A percentile compares a stretch with the other conserved stretches of the same genome.
phyloP scores from a whole-genome alignment of 768 basidiomycete genomes.

The Kwoniella shandongensis region DNA sequence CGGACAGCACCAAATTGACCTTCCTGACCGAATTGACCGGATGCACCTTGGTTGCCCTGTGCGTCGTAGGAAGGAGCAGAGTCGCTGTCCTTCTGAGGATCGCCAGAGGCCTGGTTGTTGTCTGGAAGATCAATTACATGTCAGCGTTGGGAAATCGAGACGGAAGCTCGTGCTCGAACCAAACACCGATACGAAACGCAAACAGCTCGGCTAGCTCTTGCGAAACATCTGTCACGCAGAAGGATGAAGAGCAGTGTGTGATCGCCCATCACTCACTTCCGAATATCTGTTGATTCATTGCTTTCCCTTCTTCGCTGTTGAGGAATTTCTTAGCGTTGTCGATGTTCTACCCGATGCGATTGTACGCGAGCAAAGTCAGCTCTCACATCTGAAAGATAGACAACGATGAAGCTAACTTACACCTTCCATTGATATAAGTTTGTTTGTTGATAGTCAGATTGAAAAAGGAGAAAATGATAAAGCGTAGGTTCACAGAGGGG shows the following conservation, averaged over 20 bases:
- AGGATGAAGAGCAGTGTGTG: too few relatives aligned
- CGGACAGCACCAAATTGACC: slow-evolving; percentile 33
- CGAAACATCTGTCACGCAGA: neutral
- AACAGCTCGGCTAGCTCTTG: neutral
- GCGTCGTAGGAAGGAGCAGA: slow-evolving; percentile 21
- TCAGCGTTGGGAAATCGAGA: too few relatives aligned
- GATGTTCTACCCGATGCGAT: too few relatives aligned
- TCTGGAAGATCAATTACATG: neutral
- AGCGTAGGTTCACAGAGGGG: too few relatives aligned
- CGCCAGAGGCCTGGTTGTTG: slow-evolving; percentile 15
- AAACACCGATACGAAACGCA: too few relatives aligned
- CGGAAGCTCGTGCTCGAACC: too few relatives aligned
- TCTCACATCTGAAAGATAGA: neutral
- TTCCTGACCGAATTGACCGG: slow-evolving; percentile 29
- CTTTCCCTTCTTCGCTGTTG: slow-evolving; percentile 30
- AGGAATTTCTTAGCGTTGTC: slow-evolving; percentile 36
- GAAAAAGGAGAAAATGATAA: too few relatives aligned
- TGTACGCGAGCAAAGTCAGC: neutral
- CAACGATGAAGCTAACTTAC: slow-evolving; percentile 6
- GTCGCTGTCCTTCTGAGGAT: slow-evolving; percentile 10
- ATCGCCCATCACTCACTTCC: slow-evolving; percentile 14
- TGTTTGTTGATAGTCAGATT: too few relatives aligned
- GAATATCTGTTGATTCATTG: slow-evolving; percentile 19
- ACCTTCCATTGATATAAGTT: slow-evolving; percentile 16
- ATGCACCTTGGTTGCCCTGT: slow-evolving; percentile 23